Base-by-base conservation (phyloP, 495 filamentous ascomycete genomes). In the Tuber aestivum region DNA sequence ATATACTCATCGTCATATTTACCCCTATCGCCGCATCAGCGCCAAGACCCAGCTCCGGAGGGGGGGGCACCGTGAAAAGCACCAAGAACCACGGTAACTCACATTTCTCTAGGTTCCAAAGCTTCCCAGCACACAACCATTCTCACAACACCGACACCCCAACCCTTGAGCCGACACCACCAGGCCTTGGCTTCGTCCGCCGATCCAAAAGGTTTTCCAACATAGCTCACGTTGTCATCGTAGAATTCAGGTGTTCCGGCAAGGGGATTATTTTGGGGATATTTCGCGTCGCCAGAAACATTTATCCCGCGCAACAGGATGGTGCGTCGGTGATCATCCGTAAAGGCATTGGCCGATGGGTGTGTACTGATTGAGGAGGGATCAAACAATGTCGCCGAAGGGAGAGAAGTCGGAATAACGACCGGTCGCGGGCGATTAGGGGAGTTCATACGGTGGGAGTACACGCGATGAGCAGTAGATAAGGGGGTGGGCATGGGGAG, bases 101-200 rank as follows among this genome's bases (percentile, higher is more conserved):
- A 82, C 80, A 83, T 82, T 21, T 76, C 75, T 41, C 71, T 74
- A 12, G 91, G 89, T 82, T 93, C 91, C 72, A 93, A 89, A 35
- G 91, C 91, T 80, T 93, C 91, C 91, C 91, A 93, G 0, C 90
- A 91, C 77, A 92, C 92, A 69, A 93, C 86, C 77, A 92, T 92
- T 78, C 91, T 84, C 35, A 92, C 90, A 1, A 89, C 87, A 82
- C 92, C 92, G 77, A 92, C 91, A 7, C 91, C 91, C 90, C 89
- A 92, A 83, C 87, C 88, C 71, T 86, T 86, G 70, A 93, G 83
- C 65, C 89, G 83, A 7, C 86, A 84, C 81, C 92, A 92, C 81
- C 93, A 92, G 6, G 83, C 84, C 73, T 88, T 86, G 12, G 91
- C 89, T 70, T 92, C 89, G 38, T 88, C 86, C n/a, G 90, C 82